A percentile compares a stretch with the other conserved stretches of the same genome.
Evolutionary conservation across 805 yeast genomes (phyloP).

Genomic region (Nakazawaea peltata): DNA sequence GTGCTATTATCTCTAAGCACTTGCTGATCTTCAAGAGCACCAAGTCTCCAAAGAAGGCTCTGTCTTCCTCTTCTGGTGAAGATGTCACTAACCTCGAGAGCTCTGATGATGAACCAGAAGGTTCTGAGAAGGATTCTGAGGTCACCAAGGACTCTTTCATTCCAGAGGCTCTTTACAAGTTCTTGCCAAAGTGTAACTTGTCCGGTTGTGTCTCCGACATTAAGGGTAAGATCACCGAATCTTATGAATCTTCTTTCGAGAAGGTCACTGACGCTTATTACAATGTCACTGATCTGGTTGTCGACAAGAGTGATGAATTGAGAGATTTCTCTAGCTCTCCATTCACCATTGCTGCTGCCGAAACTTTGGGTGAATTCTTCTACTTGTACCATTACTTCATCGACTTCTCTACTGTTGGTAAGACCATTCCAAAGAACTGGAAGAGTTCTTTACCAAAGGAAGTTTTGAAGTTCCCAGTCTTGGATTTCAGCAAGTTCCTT

Average conservation of each 20-base stretch:
- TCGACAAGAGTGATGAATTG: slow-evolving; percentile 7
- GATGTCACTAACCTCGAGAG: slow-evolving; percentile 2
- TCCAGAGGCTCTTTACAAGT: slow-evolving; percentile 10
- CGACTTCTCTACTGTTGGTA: slow-evolving; percentile 6
- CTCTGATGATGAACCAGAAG: slow-evolving; percentile 8
- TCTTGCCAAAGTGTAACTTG: background rate
- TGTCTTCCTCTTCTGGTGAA: slow-evolving; percentile 1
- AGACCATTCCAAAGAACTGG: slow-evolving; percentile 17
- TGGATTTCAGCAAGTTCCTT: slow-evolving; percentile 29
- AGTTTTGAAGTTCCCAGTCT: slow-evolving; percentile 17
- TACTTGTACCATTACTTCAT: slow-evolving; percentile 2
- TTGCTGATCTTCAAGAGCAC: slow-evolving; percentile 3
- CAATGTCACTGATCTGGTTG: slow-evolving; percentile 1
- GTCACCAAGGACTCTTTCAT: background rate
- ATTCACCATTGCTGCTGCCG: background rate
- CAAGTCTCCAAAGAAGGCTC: slow-evolving; percentile 6
- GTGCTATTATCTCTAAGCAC: slow-evolving; percentile 4
- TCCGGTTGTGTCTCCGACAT: background rate
- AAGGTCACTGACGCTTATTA: background rate
- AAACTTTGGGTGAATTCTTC: slow-evolving; percentile 2
- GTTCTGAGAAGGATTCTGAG: slow-evolving; percentile 6
- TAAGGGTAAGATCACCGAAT: background rate
- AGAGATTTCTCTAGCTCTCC: slow-evolving; percentile 8
- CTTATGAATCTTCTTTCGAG: background rate
- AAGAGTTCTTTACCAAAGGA: slow-evolving; percentile 17